Percentiles rank a stretch among this genome's conserved stretches.
Conservation (phyloP, 129 eudicot genomes). For the Arctium lappa region DNA sequence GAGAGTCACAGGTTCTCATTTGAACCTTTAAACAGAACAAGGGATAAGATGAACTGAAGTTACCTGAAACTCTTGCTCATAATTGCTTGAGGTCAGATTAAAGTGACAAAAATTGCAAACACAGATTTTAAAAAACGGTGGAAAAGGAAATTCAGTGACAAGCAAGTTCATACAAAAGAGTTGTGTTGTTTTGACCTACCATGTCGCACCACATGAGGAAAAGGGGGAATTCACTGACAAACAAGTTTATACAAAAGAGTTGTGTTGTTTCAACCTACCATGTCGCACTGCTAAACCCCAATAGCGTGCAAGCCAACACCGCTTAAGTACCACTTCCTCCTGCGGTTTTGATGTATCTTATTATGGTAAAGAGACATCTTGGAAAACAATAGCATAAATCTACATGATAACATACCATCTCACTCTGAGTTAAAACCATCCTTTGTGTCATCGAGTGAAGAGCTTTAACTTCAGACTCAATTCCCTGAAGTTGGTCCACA, state of each 20-base stretch:
- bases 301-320: conserved; percentile 99
- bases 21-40: background rate
- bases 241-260: background rate
- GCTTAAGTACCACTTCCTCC: conserved; percentile 98
- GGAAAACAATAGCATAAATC: background rate
- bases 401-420: conserved; percentile 56
- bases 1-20: background rate
- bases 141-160: background rate
- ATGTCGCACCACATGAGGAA: conserved; percentile 29
- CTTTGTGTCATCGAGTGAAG: conserved; percentile 90
- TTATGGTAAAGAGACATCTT: background rate
- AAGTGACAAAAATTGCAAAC: background rate
- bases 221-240: background rate
- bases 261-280: conserved; percentile 39
- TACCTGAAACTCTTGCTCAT: background rate
- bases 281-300: conserved; percentile 91
- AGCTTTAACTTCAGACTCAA: conserved; percentile 78
- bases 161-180: background rate
- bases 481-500: conserved; percentile 62
- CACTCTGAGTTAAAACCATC: conserved; percentile 86
- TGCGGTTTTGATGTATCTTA: conserved; percentile 32
- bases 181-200: conserved; percentile 35
- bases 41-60: background rate
- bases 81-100: too few relatives aligned
- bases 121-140: background rate